Evolutionary conservation across 768 basidiomycete species (phyloP), one percentile per base, ranked within the genome.

Genomic region (Dentipellis sp.): DNA sequence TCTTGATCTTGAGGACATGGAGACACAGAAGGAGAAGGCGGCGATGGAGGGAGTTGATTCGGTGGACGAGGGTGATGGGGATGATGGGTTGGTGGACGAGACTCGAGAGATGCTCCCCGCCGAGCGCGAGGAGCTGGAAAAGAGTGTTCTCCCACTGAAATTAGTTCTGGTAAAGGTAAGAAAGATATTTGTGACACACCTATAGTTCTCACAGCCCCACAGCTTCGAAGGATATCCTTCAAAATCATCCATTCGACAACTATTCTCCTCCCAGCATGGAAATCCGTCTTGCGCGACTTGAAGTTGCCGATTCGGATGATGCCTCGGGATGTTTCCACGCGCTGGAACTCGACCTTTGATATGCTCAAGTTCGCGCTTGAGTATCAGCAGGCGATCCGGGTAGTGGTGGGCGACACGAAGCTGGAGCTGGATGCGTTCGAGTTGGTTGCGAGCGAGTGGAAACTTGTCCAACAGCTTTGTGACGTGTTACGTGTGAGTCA

Each of bases 101-200:
- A 36, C 63, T 37, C 63, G 34, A 9, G 3, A 21, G 57, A 39
- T 62, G 57, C 5, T 55, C 6, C 40, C 37, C 11, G 37, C 49
- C 0, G 65, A 72, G 46, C 14, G 52, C 1, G 52, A 48, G 0
- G 46, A 54, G 7, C 56, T 73, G 11, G 51, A 60, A 1, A 58
- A 63, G 40, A 45, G 51, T 8, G 59, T 64, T 0, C 50, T 34
- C 10, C 71, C 69, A 16, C 60, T 72, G 1, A 35, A 57, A 12
- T 45, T 65, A 19, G 57, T 68, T 5, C 56, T 75, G 1, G 60
- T 65, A 0, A 75, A 76, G 68, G 68, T 74, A 48, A 52, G 62
- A 40, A 52, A 39, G 37, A 54, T 12, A 47, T 47, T 14, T 38
- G 38, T n/a, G n/a, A n/a, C 38, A 9, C n/a, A 19, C 46, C 12